Conservation (phyloP, 106 monocot species). For the Dioscorea alata region DNA sequence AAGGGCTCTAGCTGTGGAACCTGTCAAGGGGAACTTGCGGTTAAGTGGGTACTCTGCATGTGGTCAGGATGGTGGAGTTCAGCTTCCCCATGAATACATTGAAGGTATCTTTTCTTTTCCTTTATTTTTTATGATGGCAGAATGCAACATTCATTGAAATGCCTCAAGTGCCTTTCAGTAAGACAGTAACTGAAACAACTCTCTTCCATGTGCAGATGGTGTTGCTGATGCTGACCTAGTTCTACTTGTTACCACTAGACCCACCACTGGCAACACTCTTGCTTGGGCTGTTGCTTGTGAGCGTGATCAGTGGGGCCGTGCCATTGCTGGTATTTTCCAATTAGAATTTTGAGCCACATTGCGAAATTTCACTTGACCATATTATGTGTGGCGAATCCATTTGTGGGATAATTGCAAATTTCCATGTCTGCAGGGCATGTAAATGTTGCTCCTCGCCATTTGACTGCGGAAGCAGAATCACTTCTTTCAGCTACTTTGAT, state of each 20-base stretch:
- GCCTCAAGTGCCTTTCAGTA: background rate
- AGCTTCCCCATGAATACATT: slow-evolving; percentile 91
- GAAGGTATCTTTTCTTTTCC: slow-evolving; percentile 44
- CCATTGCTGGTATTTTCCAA: slow-evolving; percentile 70
- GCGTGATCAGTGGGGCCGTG: slow-evolving; percentile 99
- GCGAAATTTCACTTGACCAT: background rate
- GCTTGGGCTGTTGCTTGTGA: slow-evolving; percentile 99
- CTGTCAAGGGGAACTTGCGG: slow-evolving; percentile 88
- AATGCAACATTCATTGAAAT: background rate
- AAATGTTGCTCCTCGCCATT: slow-evolving; percentile 98
- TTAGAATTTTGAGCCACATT: background rate
- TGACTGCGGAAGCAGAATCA: slow-evolving; percentile 91
- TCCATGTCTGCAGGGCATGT: slow-evolving; percentile 59
- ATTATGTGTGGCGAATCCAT: background rate
- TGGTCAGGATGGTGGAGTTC: slow-evolving; percentile 99
- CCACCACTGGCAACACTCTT: slow-evolving; percentile 97
- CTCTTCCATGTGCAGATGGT: slow-evolving; percentile 59
- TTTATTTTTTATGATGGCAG: too few species aligned
- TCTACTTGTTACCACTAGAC: slow-evolving; percentile 94
- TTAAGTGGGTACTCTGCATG: slow-evolving; percentile 99
- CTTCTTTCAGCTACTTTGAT: slow-evolving; percentile 95
- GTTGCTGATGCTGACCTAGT: slow-evolving; percentile 86
- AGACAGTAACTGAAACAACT: background rate
- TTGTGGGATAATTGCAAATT: background rate
- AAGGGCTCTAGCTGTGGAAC: slow-evolving; percentile 82